Base-by-base conservation (phyloP, 345 rosid species). In the Populus alba region DNA sequence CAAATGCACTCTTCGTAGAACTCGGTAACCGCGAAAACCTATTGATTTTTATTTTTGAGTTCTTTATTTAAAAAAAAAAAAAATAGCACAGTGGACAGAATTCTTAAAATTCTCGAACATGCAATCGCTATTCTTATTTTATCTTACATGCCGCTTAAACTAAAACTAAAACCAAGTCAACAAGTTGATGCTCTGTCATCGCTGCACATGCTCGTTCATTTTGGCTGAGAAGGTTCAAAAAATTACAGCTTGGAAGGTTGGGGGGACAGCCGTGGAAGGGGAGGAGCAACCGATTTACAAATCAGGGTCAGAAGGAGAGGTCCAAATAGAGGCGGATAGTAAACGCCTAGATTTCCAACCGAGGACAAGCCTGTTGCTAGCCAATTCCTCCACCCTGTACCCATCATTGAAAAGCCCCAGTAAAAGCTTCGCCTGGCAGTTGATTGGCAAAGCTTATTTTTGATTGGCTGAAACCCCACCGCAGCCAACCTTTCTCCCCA, bases 261-360 rank as follows among this genome's bases (percentile, higher is more conserved):
- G 8, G 39, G 39, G 39, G 8, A 38, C 8, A 38, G 39, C 8
- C 8, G 39, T 18, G 61, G 2, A 22, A 22, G 20, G 5, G 3
- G 23, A 22, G 61, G 23, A 55, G 15, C 59, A 18, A 63, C 10
- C 5, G 27, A 13, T 67, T 85, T 68, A 89, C 78, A 57, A 73
- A 84, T 85, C 88, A 20, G 85, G 77, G 20, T 86, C 86, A 0
- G 72, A 29, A 22, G 82, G 35, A 29, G 89, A 86, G 57, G 87
- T 78, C 98, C 97, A 95, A 37, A 93, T 77, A 7, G 97, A 90
- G 45, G 97, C 97, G 0, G 98, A 93, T 38, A 95, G 90, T 77
- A 95, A 77, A 66, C 94, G 89, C 62, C 98, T 78, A 5, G 91
- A 86, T 83, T 95, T 95, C 98, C 98, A 95, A 0, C 97, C 94